Base-by-base conservation (phyloP, 2,329 filamentous ascomycete genomes). In the Fonsecaea nubica region DNA sequence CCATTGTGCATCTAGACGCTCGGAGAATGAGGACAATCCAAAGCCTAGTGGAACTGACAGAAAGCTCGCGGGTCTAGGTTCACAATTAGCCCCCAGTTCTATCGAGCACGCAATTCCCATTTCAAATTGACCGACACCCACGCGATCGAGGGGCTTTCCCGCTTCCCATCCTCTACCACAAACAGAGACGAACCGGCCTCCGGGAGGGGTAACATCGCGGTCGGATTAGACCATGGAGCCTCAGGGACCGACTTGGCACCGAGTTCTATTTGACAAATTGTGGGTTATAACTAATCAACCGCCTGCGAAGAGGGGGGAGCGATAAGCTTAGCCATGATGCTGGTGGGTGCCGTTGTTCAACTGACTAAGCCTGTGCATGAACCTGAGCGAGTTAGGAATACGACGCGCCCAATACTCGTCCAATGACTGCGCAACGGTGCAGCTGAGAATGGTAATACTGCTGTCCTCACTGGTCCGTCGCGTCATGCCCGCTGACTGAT, bases 351-450 rank as follows among this genome's bases (percentile, higher is more conserved):
- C 3, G 18, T 4, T 5, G 5, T 6, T 18, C 18, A 35, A 60
- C 56, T 67, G 61, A 67, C 65, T 67, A 67, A 67, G 65, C 65
- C 57, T 53, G 56, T 67, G 65, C 65, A 67, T 67, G 59, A 38
- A 56, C 50, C 54, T 12, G 38, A 57, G 57, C 58, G 25, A 25
- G 52, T 54, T 66, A 58, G 58, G 63, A 21, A 58, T 62, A 62
- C 32, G 58, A 62, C n/a, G 38, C 40, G 25, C n/a, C 50, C 61
- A 50, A 60, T 63, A 3, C 18, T 15, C 45, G 48, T 38, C 59
- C 59, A 66, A 61, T 67, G 48, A 21, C 40, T 9, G 56, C 33
- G 18, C 7, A 38, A 33, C 53, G 18, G 40, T 25, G n/a, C 52
- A 53, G n/a, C 40, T 12, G 18, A 38, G 54, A 56, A 36, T 45